These are phyloP conservation scores for Ceratobasidium papillatum DNA, from an alignment of 1,284 basidiomycete genomes.

Conservation along the genomic window DNA sequence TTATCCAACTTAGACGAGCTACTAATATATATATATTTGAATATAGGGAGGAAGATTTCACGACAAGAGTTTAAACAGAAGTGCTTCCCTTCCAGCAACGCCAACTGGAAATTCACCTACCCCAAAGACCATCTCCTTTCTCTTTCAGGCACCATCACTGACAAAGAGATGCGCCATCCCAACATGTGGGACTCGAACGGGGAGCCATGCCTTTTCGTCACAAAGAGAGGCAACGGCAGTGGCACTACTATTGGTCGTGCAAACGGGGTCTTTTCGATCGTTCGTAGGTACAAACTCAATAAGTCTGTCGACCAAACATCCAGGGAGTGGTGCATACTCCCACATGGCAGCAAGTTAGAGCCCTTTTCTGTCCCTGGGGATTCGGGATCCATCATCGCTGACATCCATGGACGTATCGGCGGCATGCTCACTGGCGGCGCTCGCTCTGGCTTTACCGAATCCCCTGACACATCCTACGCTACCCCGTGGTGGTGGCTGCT, in stretches of 20 bases:
- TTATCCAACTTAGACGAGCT: too few species aligned
- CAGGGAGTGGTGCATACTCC: constrained; percentile 45
- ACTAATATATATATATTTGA: too few species aligned
- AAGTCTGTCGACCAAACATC: constrained; percentile 29
- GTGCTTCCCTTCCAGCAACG: too few species aligned
- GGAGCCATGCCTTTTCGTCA: constrained; percentile 39
- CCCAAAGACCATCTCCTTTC: constrained; percentile 37
- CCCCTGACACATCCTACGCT: constrained; percentile 47
- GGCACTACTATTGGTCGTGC: constrained; percentile 41
- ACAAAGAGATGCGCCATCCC: constrained; percentile 34
- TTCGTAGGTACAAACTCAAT: constrained; percentile 24
- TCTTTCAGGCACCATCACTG: constrained; percentile 9
- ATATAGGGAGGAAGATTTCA: too few species aligned
- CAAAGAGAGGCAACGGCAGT: constrained; percentile 39
- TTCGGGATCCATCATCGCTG: constrained; percentile 52
- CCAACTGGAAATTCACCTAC: too few species aligned
- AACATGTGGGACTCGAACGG: constrained; percentile 34
- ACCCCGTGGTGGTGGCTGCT: constrained; percentile 51
- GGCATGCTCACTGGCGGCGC: constrained; percentile 43
- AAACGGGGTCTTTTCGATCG: constrained; percentile 37
- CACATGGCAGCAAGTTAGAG: constrained; percentile 48
- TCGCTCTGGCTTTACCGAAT: constrained; percentile 34
- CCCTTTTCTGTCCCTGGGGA: constrained; percentile 51
- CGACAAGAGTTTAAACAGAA: too few species aligned
- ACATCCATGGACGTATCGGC: constrained; percentile 48